These are phyloP conservation scores for Cokeromyces recurvatus DNA, from an alignment of 371 early-diverging fungal species.

Conservation along the genomic window DNA sequence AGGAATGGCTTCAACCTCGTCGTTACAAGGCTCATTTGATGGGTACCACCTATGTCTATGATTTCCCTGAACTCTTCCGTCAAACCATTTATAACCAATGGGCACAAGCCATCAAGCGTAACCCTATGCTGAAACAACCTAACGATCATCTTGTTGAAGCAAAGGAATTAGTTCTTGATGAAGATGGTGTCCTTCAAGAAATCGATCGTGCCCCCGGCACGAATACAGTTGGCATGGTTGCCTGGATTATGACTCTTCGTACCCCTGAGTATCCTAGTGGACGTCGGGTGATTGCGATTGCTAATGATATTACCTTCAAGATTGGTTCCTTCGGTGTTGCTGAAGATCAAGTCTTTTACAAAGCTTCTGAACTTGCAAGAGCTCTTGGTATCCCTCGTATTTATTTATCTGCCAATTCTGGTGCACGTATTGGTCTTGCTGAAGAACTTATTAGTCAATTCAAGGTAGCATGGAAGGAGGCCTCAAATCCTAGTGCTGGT, in stretches of 20 bases:
- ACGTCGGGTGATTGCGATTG: slow-evolving; percentile 87
- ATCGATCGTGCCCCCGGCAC: slow-evolving; percentile 82
- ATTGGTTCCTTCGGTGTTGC: slow-evolving; percentile 96
- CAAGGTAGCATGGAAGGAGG: slow-evolving; percentile 85
- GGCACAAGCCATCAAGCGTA: slow-evolving; percentile 59
- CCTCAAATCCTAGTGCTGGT: slow-evolving; percentile 75
- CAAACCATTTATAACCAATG: slow-evolving; percentile 75
- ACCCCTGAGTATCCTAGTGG: slow-evolving; percentile 96
- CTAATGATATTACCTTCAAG: slow-evolving; percentile 97
- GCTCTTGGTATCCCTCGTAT: slow-evolving; percentile 87
- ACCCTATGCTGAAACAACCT: slow-evolving; percentile 60
- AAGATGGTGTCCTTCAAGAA: slow-evolving; percentile 72
- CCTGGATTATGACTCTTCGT: slow-evolving; percentile 84
- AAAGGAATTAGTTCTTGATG: slow-evolving; percentile 87
- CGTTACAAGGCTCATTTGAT: slow-evolving; percentile 97
- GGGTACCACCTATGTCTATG: slow-evolving; percentile 98
- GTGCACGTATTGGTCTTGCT: slow-evolving; percentile 98
- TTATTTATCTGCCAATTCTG: slow-evolving; percentile 98
- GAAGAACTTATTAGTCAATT: slow-evolving; percentile 86
- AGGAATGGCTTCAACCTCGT: slow-evolving; percentile 94
- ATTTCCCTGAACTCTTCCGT: slow-evolving; percentile 95
- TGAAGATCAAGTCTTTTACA: slow-evolving; percentile 92
- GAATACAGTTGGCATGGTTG: slow-evolving; percentile 96
- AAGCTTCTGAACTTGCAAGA: slow-evolving; percentile 88
- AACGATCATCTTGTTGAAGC: slow-evolving; percentile 68